Evolutionary conservation across 1,139 yeast genomes (phyloP).

Genomic region (Blastobotrys petasosporus): DNA sequence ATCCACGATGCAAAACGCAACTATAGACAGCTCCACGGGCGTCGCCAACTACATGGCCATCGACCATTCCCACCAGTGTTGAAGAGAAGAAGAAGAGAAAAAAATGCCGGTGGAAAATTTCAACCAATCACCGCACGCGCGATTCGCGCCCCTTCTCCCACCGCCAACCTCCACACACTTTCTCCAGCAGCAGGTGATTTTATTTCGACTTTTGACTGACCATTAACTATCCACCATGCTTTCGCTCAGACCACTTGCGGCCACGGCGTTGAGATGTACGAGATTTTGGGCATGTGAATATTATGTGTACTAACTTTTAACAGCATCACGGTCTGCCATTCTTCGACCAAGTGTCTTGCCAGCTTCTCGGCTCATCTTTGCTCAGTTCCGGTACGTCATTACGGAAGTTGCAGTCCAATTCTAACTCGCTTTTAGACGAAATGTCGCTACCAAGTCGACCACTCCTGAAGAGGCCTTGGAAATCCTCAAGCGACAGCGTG

Average conservation of each 20-base stretch:
- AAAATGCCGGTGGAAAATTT: no score
- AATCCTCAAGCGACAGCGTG: slow-evolving; percentile 74
- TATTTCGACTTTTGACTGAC: background rate
- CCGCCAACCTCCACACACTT: background rate
- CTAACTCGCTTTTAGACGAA: background rate
- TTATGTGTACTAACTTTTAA: background rate
- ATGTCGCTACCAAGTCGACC: slow-evolving; percentile 48
- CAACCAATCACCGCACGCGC: slow-evolving; percentile 6
- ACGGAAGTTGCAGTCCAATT: background rate
- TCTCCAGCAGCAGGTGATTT: background rate
- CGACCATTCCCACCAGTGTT: no score
- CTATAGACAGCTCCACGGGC: slow-evolving; percentile 1
- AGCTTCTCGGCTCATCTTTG: slow-evolving; percentile 3
- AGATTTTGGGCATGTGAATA: background rate
- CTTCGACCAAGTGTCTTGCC: background rate
- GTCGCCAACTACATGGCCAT: background rate
- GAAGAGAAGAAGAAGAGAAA: no score
- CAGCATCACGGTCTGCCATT: slow-evolving; percentile 5
- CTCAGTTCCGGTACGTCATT: slow-evolving; percentile 6
- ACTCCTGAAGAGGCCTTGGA: slow-evolving; percentile 60
- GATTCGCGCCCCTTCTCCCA: background rate
- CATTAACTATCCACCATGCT: slow-evolving; percentile 7
- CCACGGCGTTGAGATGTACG: slow-evolving; percentile 12
- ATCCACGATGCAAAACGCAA: background rate
- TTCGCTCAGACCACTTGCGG: slow-evolving; percentile 13